Evolutionary conservation across 768 basidiomycete species (phyloP), one percentile per base, ranked within the genome.

Genomic region (Psilocybe sp.): DNA sequence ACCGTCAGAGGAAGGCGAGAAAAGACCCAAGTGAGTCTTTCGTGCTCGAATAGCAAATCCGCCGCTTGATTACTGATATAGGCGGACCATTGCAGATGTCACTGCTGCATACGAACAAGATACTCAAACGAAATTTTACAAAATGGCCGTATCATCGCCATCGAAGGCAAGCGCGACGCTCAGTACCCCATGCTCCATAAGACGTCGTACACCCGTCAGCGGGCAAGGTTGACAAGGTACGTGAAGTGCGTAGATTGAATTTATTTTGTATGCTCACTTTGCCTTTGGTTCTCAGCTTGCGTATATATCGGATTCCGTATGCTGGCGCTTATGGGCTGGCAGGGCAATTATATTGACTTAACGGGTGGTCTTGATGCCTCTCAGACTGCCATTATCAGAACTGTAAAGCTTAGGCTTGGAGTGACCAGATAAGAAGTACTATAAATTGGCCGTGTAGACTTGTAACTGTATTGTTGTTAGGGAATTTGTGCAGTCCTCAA

Each of bases 241-340:
- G 94, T 13, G 86, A 86, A 74, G 84, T 81, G 43, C 18, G 78
- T 61, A 38, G 31, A 50, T 44, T 33, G 39, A 47, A 47, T 9
- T 23, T 19, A 0, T 15, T 16, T 6, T 15, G 39, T 36, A 33
- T 43, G 18, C 37, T 57, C 15, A 49, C 40, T 14, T 4, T 19
- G 18, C n/a, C 20, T n/a, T 34, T 44, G 50, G 8, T 4, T 54
- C 44, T 44, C 54, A 8, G 13, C 61, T 88, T 77, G 84, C 85
- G 70, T 80, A 2, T 97, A 98, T 58, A 61, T 94, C 44, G 96
- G 96, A 0, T 97, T 96, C 71, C 81, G 70, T 69, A 80, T 98
- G 82, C 64, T 98, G 54, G 82, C 85, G 12, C 74, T 78, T 52
- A 97, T 98, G 95, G 95, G 95, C 37, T 96, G 93, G 93, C 64